phyloP scores from a whole-genome alignment of 208 protist species.

The Porcisia hertigi region DNA sequence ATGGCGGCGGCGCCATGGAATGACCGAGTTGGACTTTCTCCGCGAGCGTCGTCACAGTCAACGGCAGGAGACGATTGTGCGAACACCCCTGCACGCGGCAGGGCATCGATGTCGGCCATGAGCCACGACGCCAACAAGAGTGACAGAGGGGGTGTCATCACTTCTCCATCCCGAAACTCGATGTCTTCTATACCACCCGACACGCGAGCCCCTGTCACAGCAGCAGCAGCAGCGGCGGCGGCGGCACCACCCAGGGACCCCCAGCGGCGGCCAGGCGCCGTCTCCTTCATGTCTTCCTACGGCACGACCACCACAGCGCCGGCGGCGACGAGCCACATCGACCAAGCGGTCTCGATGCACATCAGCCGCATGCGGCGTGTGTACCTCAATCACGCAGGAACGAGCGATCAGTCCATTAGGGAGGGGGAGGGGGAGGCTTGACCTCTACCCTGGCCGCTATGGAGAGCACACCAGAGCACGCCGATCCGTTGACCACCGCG shows the following conservation, averaged over 20 bases:
- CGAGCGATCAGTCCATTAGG: neutral
- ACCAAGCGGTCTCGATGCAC: conserved; percentile 15
- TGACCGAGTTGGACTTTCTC: neutral
- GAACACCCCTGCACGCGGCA: neutral
- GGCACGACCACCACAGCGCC: neutral
- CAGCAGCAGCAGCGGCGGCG: neutral
- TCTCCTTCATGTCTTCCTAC: conserved; percentile 16
- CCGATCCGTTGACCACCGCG: neutral
- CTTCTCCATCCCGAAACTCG: conserved; percentile 6
- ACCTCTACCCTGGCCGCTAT: neutral
- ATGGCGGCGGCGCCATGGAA: neutral
- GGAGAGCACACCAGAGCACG: neutral
- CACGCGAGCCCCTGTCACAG: neutral
- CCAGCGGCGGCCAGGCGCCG: conserved; percentile 10
- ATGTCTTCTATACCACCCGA: neutral
- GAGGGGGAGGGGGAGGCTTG: neutral
- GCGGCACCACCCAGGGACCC: neutral
- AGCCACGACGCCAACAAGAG: neutral
- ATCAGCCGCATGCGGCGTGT: conserved; percentile 19
- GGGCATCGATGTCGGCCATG: neutral
- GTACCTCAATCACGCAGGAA: conserved; percentile 7
- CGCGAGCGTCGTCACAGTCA: neutral
- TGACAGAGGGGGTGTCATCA: neutral
- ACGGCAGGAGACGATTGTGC: neutral
- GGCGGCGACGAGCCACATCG: neutral